These are phyloP conservation scores for Russula sp. DNA, from an alignment of 768 basidiomycete species.

Conservation along the genomic window DNA sequence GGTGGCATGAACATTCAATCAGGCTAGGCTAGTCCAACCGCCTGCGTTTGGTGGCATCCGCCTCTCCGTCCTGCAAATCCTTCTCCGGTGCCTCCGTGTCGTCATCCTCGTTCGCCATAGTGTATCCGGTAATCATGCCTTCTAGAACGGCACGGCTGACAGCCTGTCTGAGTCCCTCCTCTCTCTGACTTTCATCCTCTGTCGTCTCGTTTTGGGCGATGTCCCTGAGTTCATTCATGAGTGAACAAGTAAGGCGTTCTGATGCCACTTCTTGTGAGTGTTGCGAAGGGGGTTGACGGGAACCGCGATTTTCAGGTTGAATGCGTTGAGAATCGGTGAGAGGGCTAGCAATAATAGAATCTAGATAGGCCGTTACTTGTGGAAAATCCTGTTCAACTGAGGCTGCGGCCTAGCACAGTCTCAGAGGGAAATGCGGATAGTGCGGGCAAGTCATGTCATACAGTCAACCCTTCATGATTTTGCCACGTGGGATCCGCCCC, in stretches of 20 bases:
- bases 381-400: conserved; percentile 68
- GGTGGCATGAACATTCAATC: neutral
- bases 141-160: conserved; percentile 61
- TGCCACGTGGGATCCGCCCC: conserved; percentile 57
- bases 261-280: conserved; percentile 61
- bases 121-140: conserved; percentile 56
- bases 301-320: conserved; percentile 1
- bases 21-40: conserved; percentile 2
- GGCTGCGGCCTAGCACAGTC: conserved; percentile 50
- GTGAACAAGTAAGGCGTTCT: conserved; percentile 58
- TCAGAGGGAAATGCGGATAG: neutral
- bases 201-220: conserved; percentile 56
- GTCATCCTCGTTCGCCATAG: conserved; percentile 32
- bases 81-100: conserved; percentile 12
- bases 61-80: neutral
- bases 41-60: conserved; percentile 13
- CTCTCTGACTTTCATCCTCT: conserved; percentile 55
- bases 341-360: conserved; percentile 29
- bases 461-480: conserved; percentile 72
- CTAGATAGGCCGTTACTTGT: conserved; percentile 55
- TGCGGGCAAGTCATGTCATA: conserved; percentile 32
- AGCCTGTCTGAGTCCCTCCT: conserved; percentile 46
- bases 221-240: conserved; percentile 58
- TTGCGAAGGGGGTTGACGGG: conserved; percentile 42
- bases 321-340: conserved; percentile 22